A percentile compares a stretch with the other conserved stretches of the same genome.
phyloP scores from a whole-genome alignment of 805 yeast species.

The Candida jianshihensis region DNA sequence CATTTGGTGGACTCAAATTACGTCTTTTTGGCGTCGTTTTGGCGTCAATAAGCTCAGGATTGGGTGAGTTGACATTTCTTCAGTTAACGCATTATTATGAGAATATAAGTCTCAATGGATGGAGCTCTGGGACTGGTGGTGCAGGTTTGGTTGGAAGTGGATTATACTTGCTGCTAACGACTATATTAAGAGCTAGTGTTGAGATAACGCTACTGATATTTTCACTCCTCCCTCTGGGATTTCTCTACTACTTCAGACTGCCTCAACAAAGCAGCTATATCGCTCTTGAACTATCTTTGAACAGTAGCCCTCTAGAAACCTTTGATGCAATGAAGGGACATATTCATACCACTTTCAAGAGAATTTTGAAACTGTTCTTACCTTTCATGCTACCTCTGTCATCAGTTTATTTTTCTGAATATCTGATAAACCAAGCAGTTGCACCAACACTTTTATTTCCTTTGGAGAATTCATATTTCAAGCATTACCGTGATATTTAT shows the following conservation, averaged over 20 bases:
- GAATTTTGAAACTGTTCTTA: constrained; percentile 36
- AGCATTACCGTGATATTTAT: constrained; percentile 72
- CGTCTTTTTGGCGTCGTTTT: constrained; percentile 63
- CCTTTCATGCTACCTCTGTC: constrained; percentile 83
- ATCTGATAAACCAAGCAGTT: constrained; percentile 85
- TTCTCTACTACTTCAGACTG: constrained; percentile 31
- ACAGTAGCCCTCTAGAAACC: not conserved
- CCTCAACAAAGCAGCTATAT: constrained; percentile 10
- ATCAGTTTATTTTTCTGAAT: constrained; percentile 80
- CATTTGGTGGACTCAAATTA: constrained; percentile 26
- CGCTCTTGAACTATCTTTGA: not conserved
- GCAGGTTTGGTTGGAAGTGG: constrained; percentile 88
- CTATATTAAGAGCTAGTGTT: constrained; percentile 53
- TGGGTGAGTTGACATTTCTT: constrained; percentile 85
- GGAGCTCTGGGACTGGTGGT: constrained; percentile 94
- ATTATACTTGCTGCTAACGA: constrained; percentile 62
- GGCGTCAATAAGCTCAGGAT: constrained; percentile 81
- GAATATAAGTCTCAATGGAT: constrained; percentile 63
- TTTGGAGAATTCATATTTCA: constrained; percentile 60
- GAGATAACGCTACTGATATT: constrained; percentile 50
- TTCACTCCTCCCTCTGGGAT: constrained; percentile 47
- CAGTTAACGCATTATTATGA: constrained; percentile 78
- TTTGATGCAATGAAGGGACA: constrained; percentile 1
- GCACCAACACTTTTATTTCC: constrained; percentile 85
- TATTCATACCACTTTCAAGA: constrained; percentile 18